Evolutionary conservation across 169 alveolate genomes (phyloP), one percentile per base, ranked within the genome.

Genomic region (Plasmodium vivax): DNA sequence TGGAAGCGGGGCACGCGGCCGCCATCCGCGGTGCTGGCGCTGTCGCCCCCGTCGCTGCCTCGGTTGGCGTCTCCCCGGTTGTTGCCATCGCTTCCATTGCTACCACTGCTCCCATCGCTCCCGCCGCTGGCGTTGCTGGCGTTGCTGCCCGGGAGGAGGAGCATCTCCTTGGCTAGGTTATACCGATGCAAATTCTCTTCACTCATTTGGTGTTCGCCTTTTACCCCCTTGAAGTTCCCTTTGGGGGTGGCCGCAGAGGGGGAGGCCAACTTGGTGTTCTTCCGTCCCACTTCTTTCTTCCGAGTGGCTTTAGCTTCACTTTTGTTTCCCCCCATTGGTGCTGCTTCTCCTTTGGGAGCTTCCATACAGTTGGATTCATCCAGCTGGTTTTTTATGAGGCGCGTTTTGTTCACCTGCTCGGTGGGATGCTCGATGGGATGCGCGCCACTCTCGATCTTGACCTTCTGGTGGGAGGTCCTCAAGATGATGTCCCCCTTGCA

Each of bases 101-200:
- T 56, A 80, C 23, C 85, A 45, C 58, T 80, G 27, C 27, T n/a
- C n/a, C n/a, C 27, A 3, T 0, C 4, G 6, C 62, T 19, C 2
- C 32, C 38, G 45, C 45, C 43, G 41, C 84, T 85, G 23, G 27
- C 27, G 41, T 36, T 36, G 16, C 62, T 19, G 7, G n/a, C 38
- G 45, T 73, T 72, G 41, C 84, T 85, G 23, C 79, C 73, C 19
- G 93, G 62, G 41, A 68, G 75, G n/a, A 85, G 38, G 23, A 85
- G 30, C 93, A 85, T 62, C 10, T 85, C 93, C 62, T 85, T 85
- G 32, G 93, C 83, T 74, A 85, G 74, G 23, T 85, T 85, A 45
- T 85, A 85, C 32, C 62, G 74, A 56, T 85, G 93, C 7, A 85
- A 30, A 75, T 75, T 85, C 75, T 85, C 93, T 30, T 85, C 93